phyloP scores from a whole-genome alignment of 139 green algal genomes.

The Coelastrella sp. region DNA sequence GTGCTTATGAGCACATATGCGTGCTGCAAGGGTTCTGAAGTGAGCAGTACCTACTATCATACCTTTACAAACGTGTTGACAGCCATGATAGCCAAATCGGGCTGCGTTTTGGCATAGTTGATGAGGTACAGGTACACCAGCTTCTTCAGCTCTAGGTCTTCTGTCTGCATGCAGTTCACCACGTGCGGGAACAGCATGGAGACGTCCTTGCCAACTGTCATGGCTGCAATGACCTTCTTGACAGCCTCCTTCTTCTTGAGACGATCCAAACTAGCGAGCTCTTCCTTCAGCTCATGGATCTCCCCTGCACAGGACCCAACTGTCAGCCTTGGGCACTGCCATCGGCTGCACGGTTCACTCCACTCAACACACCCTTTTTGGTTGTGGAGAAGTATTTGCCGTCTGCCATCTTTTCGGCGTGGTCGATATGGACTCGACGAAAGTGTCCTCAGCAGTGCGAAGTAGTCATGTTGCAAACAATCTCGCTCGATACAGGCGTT shows the following conservation, averaged over 20 bases:
- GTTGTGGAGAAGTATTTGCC: conserved; percentile 95
- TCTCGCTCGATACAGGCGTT: too few species aligned
- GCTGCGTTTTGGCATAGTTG: conserved; percentile 99
- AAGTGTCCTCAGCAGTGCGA: too few species aligned
- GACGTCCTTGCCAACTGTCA: conserved; percentile 99
- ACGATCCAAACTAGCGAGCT: conserved; percentile 90
- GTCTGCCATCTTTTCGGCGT: conserved; percentile 73
- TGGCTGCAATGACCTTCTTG: conserved; percentile 98
- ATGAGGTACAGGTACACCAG: conserved; percentile 99
- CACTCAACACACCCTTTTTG: conserved; percentile 86
- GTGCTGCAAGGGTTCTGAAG: background rate
- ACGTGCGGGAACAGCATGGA: conserved; percentile 96
- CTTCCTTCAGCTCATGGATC: conserved; percentile 96
- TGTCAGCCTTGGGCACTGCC: background rate
- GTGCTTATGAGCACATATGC: background rate
- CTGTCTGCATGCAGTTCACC: conserved; percentile 98
- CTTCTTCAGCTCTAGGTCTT: conserved; percentile 92
- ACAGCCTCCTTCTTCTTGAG: conserved; percentile 96
- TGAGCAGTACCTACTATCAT: background rate
- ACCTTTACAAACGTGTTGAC: conserved; percentile 99
- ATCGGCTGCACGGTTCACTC: background rate
- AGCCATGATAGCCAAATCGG: conserved; percentile 98
- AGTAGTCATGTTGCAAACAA: background rate
- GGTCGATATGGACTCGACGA: background rate
- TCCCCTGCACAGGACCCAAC: conserved; percentile 78